Conservation (phyloP, 768 basidiomycete genomes). For the Podaxis rugospora region DNA sequence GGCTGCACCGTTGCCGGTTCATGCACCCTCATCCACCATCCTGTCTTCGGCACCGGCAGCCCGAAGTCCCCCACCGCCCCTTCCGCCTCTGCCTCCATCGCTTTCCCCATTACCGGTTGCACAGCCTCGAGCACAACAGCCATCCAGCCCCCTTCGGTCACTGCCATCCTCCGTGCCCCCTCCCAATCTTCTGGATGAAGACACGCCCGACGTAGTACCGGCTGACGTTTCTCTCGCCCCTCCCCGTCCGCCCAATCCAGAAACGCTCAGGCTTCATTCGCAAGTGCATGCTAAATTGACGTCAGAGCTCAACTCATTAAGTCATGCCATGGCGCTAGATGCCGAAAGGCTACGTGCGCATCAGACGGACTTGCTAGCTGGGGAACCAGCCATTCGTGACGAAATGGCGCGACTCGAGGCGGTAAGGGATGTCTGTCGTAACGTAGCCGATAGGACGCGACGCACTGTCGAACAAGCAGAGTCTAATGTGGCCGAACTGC, state of each 20-base stretch:
- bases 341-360: conserved; percentile 75
- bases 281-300: conserved; percentile 73
- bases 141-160: conserved; percentile 11
- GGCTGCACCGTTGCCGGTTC: conserved; percentile 1
- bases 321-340: conserved; percentile 59
- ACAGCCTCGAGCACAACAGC: conserved; percentile 17
- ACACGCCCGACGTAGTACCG: conserved; percentile 27
- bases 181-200: conserved; percentile 66
- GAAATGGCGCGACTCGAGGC: conserved; percentile 95
- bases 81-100: conserved; percentile 11
- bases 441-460: conserved; percentile 65
- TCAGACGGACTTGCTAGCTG: conserved; percentile 80
- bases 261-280: conserved; percentile 75
- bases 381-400: conserved; percentile 91
- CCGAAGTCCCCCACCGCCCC: conserved; percentile 3
- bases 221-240: conserved; percentile 38
- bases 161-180: conserved; percentile 24
- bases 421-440: conserved; percentile 85
- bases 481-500: conserved; percentile 70
- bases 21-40: not conserved
- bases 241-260: conserved; percentile 86
- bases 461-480: conserved; percentile 65
- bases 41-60: not conserved
- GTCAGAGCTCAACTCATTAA: conserved; percentile 67
- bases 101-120: conserved; percentile 11